A percentile compares a stretch with the other conserved stretches of the same genome.
These are phyloP conservation scores for Malus sylvestris DNA, from an alignment of 306 rosid species.

Conservation along the genomic window DNA sequence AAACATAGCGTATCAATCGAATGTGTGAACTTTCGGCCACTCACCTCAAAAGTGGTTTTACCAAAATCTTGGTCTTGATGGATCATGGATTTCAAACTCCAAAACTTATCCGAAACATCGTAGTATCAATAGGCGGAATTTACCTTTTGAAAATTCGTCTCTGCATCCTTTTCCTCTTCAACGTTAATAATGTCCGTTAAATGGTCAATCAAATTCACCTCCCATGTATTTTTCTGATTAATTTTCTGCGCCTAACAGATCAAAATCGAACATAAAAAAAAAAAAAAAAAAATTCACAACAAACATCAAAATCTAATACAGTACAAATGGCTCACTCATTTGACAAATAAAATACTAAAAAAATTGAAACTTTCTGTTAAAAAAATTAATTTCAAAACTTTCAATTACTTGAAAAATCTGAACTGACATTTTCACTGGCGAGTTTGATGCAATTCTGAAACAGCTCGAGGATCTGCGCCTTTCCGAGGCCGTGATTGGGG, in stretches of 20 bases:
- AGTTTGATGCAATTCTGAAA: slow-evolving; percentile 94
- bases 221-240: slow-evolving; percentile 96
- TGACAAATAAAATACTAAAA: not conserved
- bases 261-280: not conserved
- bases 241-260: slow-evolving; percentile 71
- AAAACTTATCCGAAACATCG: not conserved
- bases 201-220: slow-evolving; percentile 85
- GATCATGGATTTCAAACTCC: not conserved
- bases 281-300: not conserved
- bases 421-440: slow-evolving; percentile 81
- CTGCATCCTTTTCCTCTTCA: slow-evolving; percentile 66
- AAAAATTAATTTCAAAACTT: not conserved
- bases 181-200: slow-evolving; percentile 76
- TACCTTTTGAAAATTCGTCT: slow-evolving; percentile 92
- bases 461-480: slow-evolving; percentile 79
- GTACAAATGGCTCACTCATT: not conserved
- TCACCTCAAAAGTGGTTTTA: not conserved
- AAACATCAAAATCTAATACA: not conserved
- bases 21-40: not conserved
- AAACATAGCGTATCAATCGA: not conserved
- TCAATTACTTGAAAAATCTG: not conserved
- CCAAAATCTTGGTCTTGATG: not conserved
- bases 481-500: slow-evolving; percentile 50
- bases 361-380: not conserved
- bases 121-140: not conserved